Base-by-base conservation (phyloP, 164 flowering plant genomes). In the Euptelea pleiosperma region DNA sequence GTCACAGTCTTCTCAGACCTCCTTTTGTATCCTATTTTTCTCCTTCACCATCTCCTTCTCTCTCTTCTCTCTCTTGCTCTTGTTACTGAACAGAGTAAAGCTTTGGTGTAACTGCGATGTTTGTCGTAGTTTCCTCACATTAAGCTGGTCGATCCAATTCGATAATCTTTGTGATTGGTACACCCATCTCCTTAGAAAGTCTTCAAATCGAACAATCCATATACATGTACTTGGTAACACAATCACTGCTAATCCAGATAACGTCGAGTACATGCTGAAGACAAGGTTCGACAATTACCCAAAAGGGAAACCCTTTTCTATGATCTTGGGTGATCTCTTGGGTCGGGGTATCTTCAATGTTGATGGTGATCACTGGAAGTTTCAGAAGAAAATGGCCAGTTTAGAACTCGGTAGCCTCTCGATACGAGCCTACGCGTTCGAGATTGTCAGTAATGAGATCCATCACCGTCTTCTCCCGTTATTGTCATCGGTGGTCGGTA, bases 281-380 rank as follows among this genome's bases (percentile, higher is more conserved):
- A 77, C 91, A 25, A 77, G 57, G 2, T 88, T 88, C 55, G 76
- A 80, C 3, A 88, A 85, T 59, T 85, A 76, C 65, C 86, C 86
- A 0, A 88, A 88, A 66, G 96, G 96, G 11, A 65, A 71, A 8
- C 77, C 76, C 1, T 80, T 82, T 64, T 67, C 70, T 1, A 24
- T 58, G 2, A 67, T 83, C 52, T 65, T 87, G 6, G 76, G 81
- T 8, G 96, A 87, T 61, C 76, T 87, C 11, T 70, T 87, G 5
- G 96, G 96, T 8, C 52, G 57, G 0, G 96, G 96, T 0, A 85
- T 87, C 29, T 87, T 87, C 75, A 78, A 79, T 55, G 76, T 75
- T 15, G 96, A 88, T 37, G 96, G 88, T 8, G 74, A 83, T 0
- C 7, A 35, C 0, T 87, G 96, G 96, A 64, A 25, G 67, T 78